A percentile compares a stretch with the other conserved stretches of the same genome.
phyloP scores from a whole-genome alignment of 225 moss, liverwort and hornwort genomes.

The Sphagnum contortum region DNA sequence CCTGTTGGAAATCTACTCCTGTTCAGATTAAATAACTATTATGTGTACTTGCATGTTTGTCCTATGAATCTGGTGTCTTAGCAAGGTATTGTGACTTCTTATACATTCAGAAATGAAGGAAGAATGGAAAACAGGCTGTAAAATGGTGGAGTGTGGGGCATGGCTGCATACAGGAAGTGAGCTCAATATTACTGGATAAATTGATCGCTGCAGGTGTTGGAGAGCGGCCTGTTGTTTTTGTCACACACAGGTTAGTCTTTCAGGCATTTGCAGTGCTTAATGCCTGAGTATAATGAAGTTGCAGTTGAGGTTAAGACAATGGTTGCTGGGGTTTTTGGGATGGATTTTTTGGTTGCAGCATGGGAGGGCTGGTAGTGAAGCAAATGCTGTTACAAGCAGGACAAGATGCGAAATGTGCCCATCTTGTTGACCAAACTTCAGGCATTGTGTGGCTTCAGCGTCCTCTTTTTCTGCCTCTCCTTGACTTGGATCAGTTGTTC shows the following conservation, averaged over 20 bases:
- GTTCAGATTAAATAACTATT: no score
- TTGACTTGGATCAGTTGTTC: no score
- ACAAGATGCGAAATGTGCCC: constrained; percentile 48
- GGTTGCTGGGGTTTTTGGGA: no score
- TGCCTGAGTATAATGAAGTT: background rate
- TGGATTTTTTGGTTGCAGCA: constrained; percentile 33
- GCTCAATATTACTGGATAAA: constrained; percentile 96
- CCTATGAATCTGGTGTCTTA: no score
- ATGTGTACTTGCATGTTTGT: no score
- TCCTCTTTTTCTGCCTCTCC: no score
- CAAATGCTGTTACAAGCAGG: constrained; percentile 93
- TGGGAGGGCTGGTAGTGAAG: constrained; percentile 98
- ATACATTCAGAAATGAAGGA: no score
- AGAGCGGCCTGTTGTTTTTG: constrained; percentile 82
- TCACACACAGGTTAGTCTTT: constrained; percentile 71
- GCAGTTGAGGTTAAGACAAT: background rate
- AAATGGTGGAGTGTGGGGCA: background rate
- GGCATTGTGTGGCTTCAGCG: constrained; percentile 52
- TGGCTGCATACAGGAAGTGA: constrained; percentile 71
- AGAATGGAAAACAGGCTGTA: no score
- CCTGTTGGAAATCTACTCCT: background rate
- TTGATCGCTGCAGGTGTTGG: constrained; percentile 93
- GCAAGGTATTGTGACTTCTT: no score
- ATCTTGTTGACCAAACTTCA: constrained; percentile 62
- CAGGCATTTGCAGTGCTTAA: background rate